Percentiles rank a stretch among this genome's conserved stretches.
These are phyloP conservation scores for Tagetes erecta DNA, from an alignment of 129 eudicot genomes.

Conservation along the genomic window DNA sequence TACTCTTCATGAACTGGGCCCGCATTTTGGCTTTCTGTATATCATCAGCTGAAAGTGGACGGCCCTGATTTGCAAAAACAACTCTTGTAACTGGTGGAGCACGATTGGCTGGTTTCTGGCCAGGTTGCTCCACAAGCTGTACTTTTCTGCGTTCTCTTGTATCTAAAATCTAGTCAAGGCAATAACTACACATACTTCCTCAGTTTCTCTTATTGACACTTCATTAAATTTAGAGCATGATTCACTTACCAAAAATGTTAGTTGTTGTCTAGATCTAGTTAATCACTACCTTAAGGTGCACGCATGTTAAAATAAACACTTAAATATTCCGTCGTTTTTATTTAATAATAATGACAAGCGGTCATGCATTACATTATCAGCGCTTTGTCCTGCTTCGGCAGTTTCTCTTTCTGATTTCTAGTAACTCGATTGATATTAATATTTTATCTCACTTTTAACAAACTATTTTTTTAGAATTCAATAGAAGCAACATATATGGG, in stretches of 20 bases:
- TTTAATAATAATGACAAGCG: background rate
- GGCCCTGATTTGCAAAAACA: constrained; percentile 57
- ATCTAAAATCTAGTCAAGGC: constrained; percentile 67
- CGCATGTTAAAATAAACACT: background rate
- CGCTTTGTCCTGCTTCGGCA: background rate
- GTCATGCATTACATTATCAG: background rate
- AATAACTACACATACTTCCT: constrained; percentile 8
- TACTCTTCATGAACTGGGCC: constrained; percentile 81
- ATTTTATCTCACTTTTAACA: background rate
- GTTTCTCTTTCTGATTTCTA: background rate
- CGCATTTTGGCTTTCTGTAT: constrained; percentile 95
- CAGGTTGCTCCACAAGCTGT: constrained; percentile 90
- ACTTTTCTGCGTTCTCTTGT: constrained; percentile 82
- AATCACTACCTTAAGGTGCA: background rate
- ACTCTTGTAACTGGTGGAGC: constrained; percentile 56
- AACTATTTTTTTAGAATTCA: background rate
- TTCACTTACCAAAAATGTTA: background rate
- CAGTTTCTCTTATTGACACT: constrained; percentile 1
- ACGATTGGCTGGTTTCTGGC: constrained; percentile 66
- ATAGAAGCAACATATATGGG: background rate
- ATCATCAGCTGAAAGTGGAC: constrained; percentile 97
- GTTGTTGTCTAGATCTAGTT: background rate
- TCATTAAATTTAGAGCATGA: background rate
- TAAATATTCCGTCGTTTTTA: background rate
- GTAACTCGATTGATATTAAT: background rate